Percentiles rank a stretch among this genome's conserved stretches.
Evolutionary conservation across 192 early-diverging fungal genomes (phyloP).

Genomic region (Dimargaris xerosporica): DNA sequence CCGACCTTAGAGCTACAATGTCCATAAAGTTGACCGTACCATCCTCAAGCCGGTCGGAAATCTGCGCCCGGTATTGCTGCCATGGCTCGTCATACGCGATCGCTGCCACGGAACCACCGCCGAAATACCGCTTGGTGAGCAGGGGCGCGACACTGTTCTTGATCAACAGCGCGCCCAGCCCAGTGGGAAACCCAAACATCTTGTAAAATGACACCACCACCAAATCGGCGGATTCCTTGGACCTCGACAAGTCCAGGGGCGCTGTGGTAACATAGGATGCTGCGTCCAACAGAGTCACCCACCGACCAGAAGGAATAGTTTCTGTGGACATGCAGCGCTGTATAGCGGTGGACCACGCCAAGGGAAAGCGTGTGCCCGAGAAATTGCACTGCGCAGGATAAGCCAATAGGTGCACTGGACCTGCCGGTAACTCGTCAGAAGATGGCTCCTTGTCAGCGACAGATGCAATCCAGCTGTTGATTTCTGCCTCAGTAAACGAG

Average conservation of each 20-base stretch:
- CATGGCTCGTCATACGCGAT: slow-evolving; percentile 33
- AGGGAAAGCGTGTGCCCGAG: slow-evolving; percentile 53
- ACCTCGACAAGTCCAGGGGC: slow-evolving; percentile 34
- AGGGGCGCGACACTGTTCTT: slow-evolving; percentile 26
- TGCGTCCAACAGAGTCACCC: slow-evolving; percentile 54
- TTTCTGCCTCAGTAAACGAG: neutral
- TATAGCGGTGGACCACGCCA: slow-evolving; percentile 30
- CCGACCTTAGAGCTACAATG: slow-evolving; percentile 53
- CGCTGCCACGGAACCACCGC: slow-evolving; percentile 61
- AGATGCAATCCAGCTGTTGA: no score
- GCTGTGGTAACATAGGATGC: slow-evolving; percentile 53
- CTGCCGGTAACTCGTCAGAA: neutral
- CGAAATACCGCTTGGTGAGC: slow-evolving; percentile 49
- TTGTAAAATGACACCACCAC: slow-evolving; percentile 72
- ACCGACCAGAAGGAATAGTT: slow-evolving; percentile 17
- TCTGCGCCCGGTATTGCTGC: slow-evolving; percentile 33
- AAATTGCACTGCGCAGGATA: slow-evolving; percentile 82
- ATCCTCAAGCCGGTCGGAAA: slow-evolving; percentile 47
- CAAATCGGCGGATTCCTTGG: slow-evolving; percentile 42
- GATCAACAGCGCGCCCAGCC: slow-evolving; percentile 60
- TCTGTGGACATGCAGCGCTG: neutral
- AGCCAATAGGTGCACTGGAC: slow-evolving; percentile 40
- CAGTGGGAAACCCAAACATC: slow-evolving; percentile 75
- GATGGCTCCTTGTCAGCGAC: no score
- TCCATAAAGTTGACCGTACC: slow-evolving; percentile 65